Evolutionary conservation across 371 early-diverging fungal species (phyloP), one percentile per base, ranked within the genome.

Genomic region (Mortierella sp.): DNA sequence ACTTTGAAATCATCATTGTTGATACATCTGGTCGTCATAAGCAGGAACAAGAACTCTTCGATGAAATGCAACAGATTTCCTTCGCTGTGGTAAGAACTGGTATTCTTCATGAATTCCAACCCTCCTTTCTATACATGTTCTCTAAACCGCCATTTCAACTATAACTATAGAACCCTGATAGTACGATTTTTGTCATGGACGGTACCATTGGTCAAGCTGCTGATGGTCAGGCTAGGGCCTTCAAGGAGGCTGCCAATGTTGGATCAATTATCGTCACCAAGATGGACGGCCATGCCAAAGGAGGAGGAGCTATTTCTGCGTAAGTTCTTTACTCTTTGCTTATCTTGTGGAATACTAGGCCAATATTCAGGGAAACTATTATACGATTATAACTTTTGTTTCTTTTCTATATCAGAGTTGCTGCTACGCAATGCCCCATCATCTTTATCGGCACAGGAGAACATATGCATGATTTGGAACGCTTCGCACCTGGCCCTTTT

Each of bases 161-260:
- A 28, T 23, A 23, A 19, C 43, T 28, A 22, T 68, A 90, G 90
- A 83, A 89, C 67, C 99, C 99, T 3, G 93, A 97, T 82, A 94
- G 96, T 70, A 93, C 95, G 15, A 95, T 99, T 53, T 99, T 99
- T 89, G 99, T 99, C 19, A 97, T 99, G 98, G 99, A 99, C 85
- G 99, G 99, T 61, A 97, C 99, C 0, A 99, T 99, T 78, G 99
- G 99, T 75, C 99, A 99, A 87, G 96, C 99, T 17, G 99, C 99
- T 5, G 99, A 99, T 71, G 85, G 89, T 56, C 99, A 99, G 86
- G 98, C 99, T 8, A 85, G 89, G 59, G 99, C 98, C 32, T 99
- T 99, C 83, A 96, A 96, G 71, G 94, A 96, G 75, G 94, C 97
- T 8, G 97, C 98, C n/a, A 90, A 95, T 72, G 93, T 99, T 60